Percentiles rank a stretch among this genome's conserved stretches.
phyloP scores from a whole-genome alignment of 208 protist species.

The Acanthamoeba rhysodes region DNA sequence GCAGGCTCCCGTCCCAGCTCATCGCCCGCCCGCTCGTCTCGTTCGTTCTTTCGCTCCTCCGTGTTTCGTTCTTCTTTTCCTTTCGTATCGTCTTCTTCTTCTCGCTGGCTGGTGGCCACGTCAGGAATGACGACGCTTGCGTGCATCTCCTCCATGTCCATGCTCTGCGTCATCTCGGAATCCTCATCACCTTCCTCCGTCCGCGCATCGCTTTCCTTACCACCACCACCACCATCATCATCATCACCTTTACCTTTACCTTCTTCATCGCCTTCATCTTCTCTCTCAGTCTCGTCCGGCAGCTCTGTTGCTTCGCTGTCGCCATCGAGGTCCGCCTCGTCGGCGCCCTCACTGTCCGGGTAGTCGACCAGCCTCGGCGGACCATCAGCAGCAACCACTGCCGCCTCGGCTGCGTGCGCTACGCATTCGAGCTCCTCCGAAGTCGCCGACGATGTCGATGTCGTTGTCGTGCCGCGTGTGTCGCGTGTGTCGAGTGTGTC shows the following conservation, averaged over 20 bases:
- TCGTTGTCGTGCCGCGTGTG: too few relatives aligned
- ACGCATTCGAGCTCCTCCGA: background rate
- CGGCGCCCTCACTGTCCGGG: constrained; percentile 7
- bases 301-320: background rate
- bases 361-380: background rate
- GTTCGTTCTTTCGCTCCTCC: background rate
- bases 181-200: background rate
- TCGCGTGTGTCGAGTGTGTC: too few relatives aligned
- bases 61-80: too few relatives aligned
- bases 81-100: background rate
- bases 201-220: background rate
- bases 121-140: background rate
- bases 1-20: background rate
- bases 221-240: background rate
- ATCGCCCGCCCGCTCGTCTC: background rate
- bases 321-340: background rate
- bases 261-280: background rate
- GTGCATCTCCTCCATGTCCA: background rate
- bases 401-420: background rate
- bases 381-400: background rate
- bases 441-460: too few relatives aligned
- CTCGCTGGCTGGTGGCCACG: background rate
- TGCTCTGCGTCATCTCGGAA: background rate
- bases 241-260: background rate
- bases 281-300: background rate